Conservation (phyloP, 352 stramenopile species). For the Phytophthora chlamydospora region DNA sequence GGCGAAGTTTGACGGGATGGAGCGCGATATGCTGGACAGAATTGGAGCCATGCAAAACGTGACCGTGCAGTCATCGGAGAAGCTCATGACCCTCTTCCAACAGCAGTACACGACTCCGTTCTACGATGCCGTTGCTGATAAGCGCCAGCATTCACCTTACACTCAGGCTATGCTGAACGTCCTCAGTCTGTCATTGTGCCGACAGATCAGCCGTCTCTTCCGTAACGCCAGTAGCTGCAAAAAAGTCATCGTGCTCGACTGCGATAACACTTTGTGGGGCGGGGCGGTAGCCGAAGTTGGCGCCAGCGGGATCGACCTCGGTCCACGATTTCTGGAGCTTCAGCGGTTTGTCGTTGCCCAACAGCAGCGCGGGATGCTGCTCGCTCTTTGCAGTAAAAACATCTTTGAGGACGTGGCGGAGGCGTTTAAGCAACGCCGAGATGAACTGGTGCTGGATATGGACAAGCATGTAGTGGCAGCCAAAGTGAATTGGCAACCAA, state of each 20-base stretch:
- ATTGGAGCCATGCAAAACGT: constrained; percentile 35
- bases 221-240: constrained; percentile 37
- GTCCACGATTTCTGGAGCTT: constrained; percentile 48
- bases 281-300: constrained; percentile 70
- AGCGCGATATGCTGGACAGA: constrained; percentile 11
- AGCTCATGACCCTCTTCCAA: constrained; percentile 36
- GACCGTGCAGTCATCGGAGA: constrained; percentile 29
- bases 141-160: constrained; percentile 70
- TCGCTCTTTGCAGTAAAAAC: constrained; percentile 80
- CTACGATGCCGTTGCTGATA: constrained; percentile 57
- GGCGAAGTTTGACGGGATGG: constrained; percentile 22
- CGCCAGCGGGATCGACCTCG: constrained; percentile 41
- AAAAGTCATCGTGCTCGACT: constrained; percentile 83
- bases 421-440: constrained; percentile 48
- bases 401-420: constrained; percentile 52
- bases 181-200: constrained; percentile 47
- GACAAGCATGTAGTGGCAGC: constrained; percentile 52
- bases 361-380: constrained; percentile 52
- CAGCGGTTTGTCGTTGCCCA: constrained; percentile 64
- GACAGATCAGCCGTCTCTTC: constrained; percentile 60
- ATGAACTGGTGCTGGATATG: constrained; percentile 58
- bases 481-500: constrained; percentile 67
- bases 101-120: constrained; percentile 35
- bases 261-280: constrained; percentile 80
- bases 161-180: constrained; percentile 66